Base-by-base conservation (phyloP, 73 alveolate genomes). In the Blepharisma stoltei region DNA sequence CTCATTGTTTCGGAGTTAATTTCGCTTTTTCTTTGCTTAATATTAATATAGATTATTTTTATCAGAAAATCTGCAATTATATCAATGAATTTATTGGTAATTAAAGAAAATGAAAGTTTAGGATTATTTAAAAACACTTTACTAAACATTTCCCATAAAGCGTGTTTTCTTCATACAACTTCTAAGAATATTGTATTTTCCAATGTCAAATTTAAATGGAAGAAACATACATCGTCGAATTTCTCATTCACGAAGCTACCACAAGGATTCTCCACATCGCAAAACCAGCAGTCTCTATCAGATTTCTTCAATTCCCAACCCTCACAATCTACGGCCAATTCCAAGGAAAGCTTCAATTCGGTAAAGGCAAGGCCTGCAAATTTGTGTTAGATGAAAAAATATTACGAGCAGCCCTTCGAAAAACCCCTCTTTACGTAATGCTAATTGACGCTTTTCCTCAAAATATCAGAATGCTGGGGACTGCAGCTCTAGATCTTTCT, bases 271-370 rank as follows among this genome's bases (percentile, higher is more conserved):
- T 38, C 11, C 23, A 60, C 73, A 60, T 60, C 14, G 38, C 73
- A 25, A 60, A 60, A 25, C 73, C 73, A 2, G 73, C 73, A 20
- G 23, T 60, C 37, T 14, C 73, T 20, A 18, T 60, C 0, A n/a
- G 73, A 20, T 60, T 60, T 25, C 73, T 60, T 9, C 46, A 60
- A 25, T 60, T 60, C 73, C 73, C 73, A 60, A 60, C 73, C 47
- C 73, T 60, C 14, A 60, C 73, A n/a, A 25, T 60, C 38, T 60
- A 14, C 73, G 73, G 73, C 45, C 23, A n/a, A 60, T n/a, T 60
- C 45, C 73, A 60, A 60, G 23, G 23, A 25, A 25, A 8, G 18
- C 37, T 60, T 9, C 14, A 14, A 8, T 60, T 60, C 73, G 23
- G 23, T 38, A 60, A 60, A 60, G 73, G 73, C 23, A 60, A 60